Evolutionary conservation across 768 basidiomycete genomes (phyloP).

Genomic region (Kwoniella botswanensis): DNA sequence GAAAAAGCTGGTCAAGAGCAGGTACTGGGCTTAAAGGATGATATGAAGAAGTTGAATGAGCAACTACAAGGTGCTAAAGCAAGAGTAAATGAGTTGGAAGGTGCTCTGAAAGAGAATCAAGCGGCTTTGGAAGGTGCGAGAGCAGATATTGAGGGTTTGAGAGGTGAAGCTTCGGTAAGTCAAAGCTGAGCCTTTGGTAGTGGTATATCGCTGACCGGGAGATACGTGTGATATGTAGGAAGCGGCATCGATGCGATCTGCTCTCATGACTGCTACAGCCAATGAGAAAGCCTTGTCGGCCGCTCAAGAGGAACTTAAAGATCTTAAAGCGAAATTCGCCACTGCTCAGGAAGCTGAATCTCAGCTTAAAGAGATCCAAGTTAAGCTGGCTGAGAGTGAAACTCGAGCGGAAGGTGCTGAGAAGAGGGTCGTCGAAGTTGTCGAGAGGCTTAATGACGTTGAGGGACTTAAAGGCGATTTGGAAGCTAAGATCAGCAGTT

Average conservation of each 20-base stretch:
- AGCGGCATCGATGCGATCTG: constrained; percentile 65
- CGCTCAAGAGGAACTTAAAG: constrained; percentile 66
- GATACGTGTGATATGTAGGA: constrained; percentile 62
- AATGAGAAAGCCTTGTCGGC: constrained; percentile 64
- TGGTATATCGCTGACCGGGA: constrained; percentile 27
- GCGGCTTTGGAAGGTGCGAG: constrained; percentile 85
- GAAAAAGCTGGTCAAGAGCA: constrained; percentile 75
- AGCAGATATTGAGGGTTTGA: constrained; percentile 80
- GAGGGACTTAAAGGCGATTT: constrained; percentile 34
- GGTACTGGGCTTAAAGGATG: constrained; percentile 74
- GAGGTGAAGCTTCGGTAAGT: constrained; percentile 77
- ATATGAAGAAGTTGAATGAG: constrained; percentile 70
- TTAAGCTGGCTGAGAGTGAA: constrained; percentile 16
- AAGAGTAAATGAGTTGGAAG: constrained; percentile 83
- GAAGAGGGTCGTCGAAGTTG: constrained; percentile 20
- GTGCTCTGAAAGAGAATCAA: constrained; percentile 84
- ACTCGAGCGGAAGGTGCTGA: constrained; percentile 15
- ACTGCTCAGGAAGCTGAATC: constrained; percentile 6
- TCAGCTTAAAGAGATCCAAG: constrained; percentile 6
- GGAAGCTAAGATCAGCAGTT: constrained; percentile 34
- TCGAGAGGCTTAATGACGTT: constrained; percentile 39
- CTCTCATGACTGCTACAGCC: constrained; percentile 62
- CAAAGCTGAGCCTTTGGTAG: no score
- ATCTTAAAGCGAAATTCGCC: constrained; percentile 64
- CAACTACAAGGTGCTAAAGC: constrained; percentile 71